Percentiles rank a stretch among this genome's conserved stretches.
Evolutionary conservation across 257 asterid species (phyloP).

Genomic region (Ballota nigra): DNA sequence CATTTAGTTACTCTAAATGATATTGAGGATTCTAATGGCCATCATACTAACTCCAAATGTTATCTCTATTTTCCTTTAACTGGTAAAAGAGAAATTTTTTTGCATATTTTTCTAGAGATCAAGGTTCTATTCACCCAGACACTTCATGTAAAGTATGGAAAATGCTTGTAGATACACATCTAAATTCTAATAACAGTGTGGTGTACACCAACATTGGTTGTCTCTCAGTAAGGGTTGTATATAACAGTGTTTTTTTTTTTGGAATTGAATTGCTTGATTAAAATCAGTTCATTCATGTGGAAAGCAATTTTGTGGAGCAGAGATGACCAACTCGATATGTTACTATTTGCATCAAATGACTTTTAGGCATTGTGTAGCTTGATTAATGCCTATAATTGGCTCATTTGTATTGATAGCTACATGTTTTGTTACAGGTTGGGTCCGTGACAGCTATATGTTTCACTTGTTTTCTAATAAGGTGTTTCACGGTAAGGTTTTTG

Average conservation of each 20-base stretch:
- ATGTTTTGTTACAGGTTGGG: conserved; percentile 61
- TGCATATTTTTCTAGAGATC: not conserved
- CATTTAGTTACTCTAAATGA: not conserved
- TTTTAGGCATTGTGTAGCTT: not conserved
- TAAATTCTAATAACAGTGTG: not conserved
- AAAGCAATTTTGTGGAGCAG: not conserved
- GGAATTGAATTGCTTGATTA: not conserved
- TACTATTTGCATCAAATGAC: not conserved
- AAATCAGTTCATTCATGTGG: not conserved
- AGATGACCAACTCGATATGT: not conserved
- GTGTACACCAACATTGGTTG: conserved; percentile 9
- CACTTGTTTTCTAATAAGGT: conserved; percentile 78
- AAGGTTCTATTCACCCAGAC: not conserved
- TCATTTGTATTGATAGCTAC: conserved; percentile 11
- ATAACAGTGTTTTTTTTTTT: not conserved
- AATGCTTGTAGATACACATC: not conserved
- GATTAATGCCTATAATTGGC: not conserved
- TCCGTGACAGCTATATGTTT: conserved; percentile 89
- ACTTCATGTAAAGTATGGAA: not conserved
- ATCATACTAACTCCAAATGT: not conserved
- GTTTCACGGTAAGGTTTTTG: conserved; percentile 66
- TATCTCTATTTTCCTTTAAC: not conserved
- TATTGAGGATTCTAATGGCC: not conserved
- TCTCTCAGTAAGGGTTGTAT: not conserved
- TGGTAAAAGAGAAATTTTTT: not conserved